Evolutionary conservation across 768 basidiomycete genomes (phyloP).

Genomic region (Rhizopogon rudus): DNA sequence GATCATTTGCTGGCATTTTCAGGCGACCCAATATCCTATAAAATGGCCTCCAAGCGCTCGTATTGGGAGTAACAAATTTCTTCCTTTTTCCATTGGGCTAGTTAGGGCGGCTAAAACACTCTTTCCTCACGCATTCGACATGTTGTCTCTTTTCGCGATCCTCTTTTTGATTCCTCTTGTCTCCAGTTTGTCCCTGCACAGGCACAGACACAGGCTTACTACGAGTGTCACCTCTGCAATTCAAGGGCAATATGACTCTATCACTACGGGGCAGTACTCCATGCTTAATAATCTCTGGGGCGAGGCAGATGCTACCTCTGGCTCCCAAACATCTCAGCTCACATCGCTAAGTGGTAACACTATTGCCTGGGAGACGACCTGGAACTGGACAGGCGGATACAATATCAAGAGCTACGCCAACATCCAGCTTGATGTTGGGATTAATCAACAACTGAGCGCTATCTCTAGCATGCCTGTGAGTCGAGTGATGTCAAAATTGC

Average conservation of each 20-base stretch:
- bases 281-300: constrained; percentile 49
- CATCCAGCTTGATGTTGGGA: constrained; percentile 42
- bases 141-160: not conserved
- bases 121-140: not conserved
- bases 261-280: constrained; percentile 41
- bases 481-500: not conserved
- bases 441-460: constrained; percentile 49
- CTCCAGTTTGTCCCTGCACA: constrained; percentile 4
- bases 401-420: constrained; percentile 59
- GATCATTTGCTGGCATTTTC: too few species aligned
- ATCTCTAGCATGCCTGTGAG: constrained; percentile 54
- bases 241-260: constrained; percentile 50
- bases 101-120: too few species aligned
- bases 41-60: too few species aligned
- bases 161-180: constrained; percentile 19
- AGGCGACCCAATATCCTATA: too few species aligned
- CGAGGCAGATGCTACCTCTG: constrained; percentile 33
- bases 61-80: too few species aligned
- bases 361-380: constrained; percentile 47
- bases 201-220: not conserved
- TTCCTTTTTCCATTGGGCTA: too few species aligned
- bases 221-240: constrained; percentile 18
- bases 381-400: constrained; percentile 46
- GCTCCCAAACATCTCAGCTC: constrained; percentile 48
- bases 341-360: constrained; percentile 35